phyloP scores from a whole-genome alignment of 2,329 filamentous ascomycete genomes.

The Emydomyces testavorans region DNA sequence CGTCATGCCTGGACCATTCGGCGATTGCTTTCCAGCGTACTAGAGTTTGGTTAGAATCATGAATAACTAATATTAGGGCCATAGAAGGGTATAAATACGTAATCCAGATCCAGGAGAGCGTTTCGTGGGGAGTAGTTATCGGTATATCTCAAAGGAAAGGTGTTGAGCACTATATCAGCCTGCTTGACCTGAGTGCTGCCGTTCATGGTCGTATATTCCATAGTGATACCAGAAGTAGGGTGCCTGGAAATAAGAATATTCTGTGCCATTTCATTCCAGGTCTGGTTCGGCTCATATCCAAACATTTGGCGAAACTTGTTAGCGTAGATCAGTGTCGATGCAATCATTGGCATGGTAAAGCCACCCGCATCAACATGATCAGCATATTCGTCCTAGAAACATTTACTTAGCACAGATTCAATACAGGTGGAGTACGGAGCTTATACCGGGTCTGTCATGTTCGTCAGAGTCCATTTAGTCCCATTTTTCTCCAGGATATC shows the following conservation, averaged over 20 bases:
- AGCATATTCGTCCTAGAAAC: constrained; percentile 50
- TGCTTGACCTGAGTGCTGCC: constrained; percentile 57
- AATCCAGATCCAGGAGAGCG: constrained; percentile 50
- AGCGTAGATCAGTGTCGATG: constrained; percentile 44
- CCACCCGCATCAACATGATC: constrained; percentile 57
- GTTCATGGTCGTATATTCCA: constrained; percentile 57
- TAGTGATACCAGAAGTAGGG: constrained; percentile 46
- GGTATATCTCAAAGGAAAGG: constrained; percentile 52
- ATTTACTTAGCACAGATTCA: constrained; percentile 1
- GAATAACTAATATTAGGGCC: background rate
- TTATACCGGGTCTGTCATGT: constrained; percentile 59
- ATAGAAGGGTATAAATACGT: constrained; percentile 30
- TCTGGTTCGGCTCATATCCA: constrained; percentile 44
- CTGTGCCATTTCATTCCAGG: constrained; percentile 45
- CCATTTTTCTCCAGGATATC: constrained; percentile 51
- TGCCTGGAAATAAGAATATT: constrained; percentile 47
- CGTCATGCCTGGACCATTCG: constrained; percentile 60
- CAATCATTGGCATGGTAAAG: constrained; percentile 54
- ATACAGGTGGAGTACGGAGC: constrained; percentile 8
- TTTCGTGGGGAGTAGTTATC: constrained; percentile 42
- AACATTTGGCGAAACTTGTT: constrained; percentile 49
- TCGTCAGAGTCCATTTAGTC: constrained; percentile 43
- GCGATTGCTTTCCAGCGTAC: constrained; percentile 57
- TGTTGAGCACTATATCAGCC: constrained; percentile 57
- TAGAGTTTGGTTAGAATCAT: constrained; percentile 17